Evolutionary conservation across 1,284 basidiomycete species (phyloP), one percentile per base, ranked within the genome.

Genomic region (Puccinia horiana): DNA sequence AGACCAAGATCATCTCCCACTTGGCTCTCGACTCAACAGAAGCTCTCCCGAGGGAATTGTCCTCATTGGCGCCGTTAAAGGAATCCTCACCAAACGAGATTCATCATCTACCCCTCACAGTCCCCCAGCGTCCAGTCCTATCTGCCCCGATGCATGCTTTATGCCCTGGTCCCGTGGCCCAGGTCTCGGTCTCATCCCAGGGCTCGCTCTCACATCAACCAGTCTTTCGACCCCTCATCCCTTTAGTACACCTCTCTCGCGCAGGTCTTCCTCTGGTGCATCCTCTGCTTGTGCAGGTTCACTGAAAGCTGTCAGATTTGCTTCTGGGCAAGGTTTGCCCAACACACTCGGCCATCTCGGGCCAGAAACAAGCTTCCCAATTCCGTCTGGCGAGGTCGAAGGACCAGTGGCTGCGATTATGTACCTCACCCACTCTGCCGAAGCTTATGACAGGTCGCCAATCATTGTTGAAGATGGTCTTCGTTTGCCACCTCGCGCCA

Each of bases 371-470:
- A 61, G 18, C 18, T 20, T 63, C 8, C 70, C 20, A 8, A 74
- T 56, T 4, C 23, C 58, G 14, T 49, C 67, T 42, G 44, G 65
- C 37, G 29, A 80, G 18, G 6, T 74, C 16, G 79, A 73, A 18
- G 56, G 69, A 4, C 79, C 79, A 8, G 79, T 81, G 8, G 79
- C 79, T 49, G 58, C 79, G 0, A 47, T 80, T n/a, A 74, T 81
- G 70, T 81, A 81, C 61, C 56, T 74, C 32, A 81, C 79, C 11
- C 79, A 81, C 54, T 81, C 79, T 4, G 79, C 79, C 11, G 56
- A 81, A 20, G 79, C 69, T 9, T 81, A 81, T 56, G 79, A 81
- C 58, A 29, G 79, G 23, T 61, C 70, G 37, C 69, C 79, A 0
- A 81, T 81, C 40, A 63, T 81, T 42, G 79, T 81, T 56, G 79